Evolutionary conservation across 2,329 filamentous ascomycete species (phyloP).

Genomic region (Aspergillus tubingensis): DNA sequence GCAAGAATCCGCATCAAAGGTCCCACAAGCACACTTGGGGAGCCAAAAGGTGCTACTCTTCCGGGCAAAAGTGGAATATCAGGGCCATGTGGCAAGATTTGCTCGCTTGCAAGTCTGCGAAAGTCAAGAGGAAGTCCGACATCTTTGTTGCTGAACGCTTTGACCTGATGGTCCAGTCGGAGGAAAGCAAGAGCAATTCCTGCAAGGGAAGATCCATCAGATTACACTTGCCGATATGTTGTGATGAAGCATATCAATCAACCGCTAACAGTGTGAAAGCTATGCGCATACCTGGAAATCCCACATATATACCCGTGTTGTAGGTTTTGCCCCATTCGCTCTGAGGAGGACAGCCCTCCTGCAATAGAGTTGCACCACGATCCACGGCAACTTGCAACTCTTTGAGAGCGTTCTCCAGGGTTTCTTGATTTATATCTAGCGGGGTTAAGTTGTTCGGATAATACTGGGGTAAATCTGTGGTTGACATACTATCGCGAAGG

Average conservation of each 20-base stretch:
- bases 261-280: neutral
- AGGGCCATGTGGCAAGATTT: constrained; percentile 28
- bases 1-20: constrained; percentile 31
- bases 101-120: constrained; percentile 29
- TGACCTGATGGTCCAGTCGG: constrained; percentile 39
- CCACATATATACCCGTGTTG: constrained; percentile 33
- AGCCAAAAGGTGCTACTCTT: constrained; percentile 38
- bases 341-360: constrained; percentile 24
- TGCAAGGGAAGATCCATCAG: constrained; percentile 18
- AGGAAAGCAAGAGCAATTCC: constrained; percentile 41
- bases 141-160: constrained; percentile 22
- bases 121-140: constrained; percentile 25
- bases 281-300: constrained; percentile 32
- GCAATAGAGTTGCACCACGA: constrained; percentile 31
- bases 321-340: constrained; percentile 22
- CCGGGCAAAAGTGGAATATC: constrained; percentile 29
- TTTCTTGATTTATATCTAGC: constrained; percentile 19
- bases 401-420: constrained; percentile 24
- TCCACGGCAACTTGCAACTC: constrained; percentile 34
- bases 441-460: constrained; percentile 30
- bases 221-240: neutral
- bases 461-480: constrained; percentile 22
- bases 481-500: neutral
- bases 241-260: neutral
- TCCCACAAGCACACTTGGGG: constrained; percentile 32